A percentile compares a stretch with the other conserved stretches of the same genome.
Evolutionary conservation across 257 asterid species (phyloP).

Genomic region (Nicotiana tabacum): DNA sequence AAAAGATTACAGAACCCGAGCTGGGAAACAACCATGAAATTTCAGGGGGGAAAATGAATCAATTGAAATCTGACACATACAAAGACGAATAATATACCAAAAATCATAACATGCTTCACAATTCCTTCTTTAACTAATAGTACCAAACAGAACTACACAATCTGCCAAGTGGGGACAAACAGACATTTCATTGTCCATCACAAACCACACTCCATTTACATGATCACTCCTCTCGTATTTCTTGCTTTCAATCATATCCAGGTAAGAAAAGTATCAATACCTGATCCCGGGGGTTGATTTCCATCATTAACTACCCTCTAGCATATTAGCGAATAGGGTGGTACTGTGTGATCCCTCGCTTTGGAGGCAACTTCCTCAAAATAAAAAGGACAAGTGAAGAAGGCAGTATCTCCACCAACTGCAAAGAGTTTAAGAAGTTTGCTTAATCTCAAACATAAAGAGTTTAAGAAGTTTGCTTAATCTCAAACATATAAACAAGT

Average conservation of each 20-base stretch:
- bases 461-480: neutral
- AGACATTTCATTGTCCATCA: neutral
- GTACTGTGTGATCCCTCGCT: slow-evolving; percentile 84
- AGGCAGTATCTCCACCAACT: slow-evolving; percentile 89
- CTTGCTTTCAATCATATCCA: neutral
- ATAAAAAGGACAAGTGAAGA: slow-evolving; percentile 92
- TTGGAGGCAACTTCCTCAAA: slow-evolving; percentile 91
- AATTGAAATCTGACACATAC: neutral
- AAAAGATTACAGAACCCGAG: neutral
- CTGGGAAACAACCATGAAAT: neutral
- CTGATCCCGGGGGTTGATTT: neutral
- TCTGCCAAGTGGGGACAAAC: neutral
- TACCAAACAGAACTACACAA: neutral
- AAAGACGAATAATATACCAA: neutral
- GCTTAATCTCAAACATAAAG: neutral
- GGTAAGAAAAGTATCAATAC: neutral
- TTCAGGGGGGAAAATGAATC: neutral
- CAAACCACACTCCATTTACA: neutral
- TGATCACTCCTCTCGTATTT: neutral
- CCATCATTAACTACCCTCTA: neutral
- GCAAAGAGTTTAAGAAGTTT: slow-evolving; percentile 9
- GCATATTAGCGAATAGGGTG: slow-evolving; percentile 68
- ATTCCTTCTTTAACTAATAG: neutral
- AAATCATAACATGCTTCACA: neutral
- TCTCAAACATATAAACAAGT: neutral